phyloP scores from a whole-genome alignment of 306 rosid species.

The Prunus salicina region DNA sequence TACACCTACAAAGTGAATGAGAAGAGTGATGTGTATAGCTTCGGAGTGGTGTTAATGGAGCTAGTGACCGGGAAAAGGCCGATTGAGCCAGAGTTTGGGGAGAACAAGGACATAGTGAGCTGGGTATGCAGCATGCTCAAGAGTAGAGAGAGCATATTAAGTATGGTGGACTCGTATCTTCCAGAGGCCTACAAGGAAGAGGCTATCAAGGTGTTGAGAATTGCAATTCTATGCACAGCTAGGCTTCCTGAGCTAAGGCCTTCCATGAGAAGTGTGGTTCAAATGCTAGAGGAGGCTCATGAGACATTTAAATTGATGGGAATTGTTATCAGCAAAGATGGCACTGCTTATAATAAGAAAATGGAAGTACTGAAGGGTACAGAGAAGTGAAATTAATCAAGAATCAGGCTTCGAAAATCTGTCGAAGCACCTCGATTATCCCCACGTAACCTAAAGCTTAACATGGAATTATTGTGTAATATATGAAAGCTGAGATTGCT shows the following conservation, averaged over 20 bases:
- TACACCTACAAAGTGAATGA: slow-evolving; percentile 79
- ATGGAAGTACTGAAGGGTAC: slow-evolving; percentile 11
- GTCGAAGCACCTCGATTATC: neutral
- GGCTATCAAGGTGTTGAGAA: slow-evolving; percentile 60
- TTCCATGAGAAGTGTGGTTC: slow-evolving; percentile 82
- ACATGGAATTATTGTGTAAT: neutral
- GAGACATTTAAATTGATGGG: slow-evolving; percentile 56
- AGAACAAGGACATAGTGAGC: slow-evolving; percentile 69
- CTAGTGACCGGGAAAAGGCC: slow-evolving; percentile 80
- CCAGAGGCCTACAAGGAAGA: slow-evolving; percentile 57
- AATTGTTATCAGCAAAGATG: slow-evolving; percentile 58
- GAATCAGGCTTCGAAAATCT: neutral
- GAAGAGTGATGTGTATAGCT: slow-evolving; percentile 93
- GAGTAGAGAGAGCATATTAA: slow-evolving; percentile 43
- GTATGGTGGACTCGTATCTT: slow-evolving; percentile 55
- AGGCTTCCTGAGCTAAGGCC: slow-evolving; percentile 69
- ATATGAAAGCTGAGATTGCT: neutral
- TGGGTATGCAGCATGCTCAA: slow-evolving; percentile 63
- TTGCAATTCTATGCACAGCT: slow-evolving; percentile 65
- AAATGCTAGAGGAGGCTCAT: slow-evolving; percentile 67
- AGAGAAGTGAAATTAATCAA: slow-evolving; percentile 15
- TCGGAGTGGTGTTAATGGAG: slow-evolving; percentile 91
- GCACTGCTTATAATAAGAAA: slow-evolving; percentile 18
- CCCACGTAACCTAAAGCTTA: neutral
- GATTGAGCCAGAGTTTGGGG: slow-evolving; percentile 71